phyloP scores from a whole-genome alignment of 2,329 filamentous ascomycete genomes.

The Fusarium solani-melongenae region DNA sequence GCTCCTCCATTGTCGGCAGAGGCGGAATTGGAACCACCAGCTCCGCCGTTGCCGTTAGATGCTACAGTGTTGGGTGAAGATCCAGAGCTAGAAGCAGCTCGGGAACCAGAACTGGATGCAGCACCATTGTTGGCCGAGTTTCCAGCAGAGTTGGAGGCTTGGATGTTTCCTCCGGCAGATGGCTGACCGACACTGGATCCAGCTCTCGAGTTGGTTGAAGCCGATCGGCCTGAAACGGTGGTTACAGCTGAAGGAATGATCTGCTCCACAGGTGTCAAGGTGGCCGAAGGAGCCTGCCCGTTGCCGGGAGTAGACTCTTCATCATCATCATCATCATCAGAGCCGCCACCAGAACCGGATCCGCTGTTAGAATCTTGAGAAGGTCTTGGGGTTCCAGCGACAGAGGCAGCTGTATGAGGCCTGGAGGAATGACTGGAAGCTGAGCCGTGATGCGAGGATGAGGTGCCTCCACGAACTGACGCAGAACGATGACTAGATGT shows the following conservation, averaged over 20 bases:
- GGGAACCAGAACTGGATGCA: neutral
- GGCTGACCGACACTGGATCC: neutral
- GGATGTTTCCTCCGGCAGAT: neutral
- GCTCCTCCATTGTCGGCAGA: neutral
- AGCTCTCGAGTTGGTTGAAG: neutral
- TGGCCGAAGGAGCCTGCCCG: neutral
- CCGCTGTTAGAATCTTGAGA: neutral
- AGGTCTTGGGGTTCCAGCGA: neutral
- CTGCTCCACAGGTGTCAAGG: neutral
- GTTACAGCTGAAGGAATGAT: neutral
- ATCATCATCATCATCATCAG: neutral
- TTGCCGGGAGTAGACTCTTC: neutral
- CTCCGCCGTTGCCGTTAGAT: neutral
- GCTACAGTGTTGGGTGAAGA: neutral
- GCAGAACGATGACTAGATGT: neutral
- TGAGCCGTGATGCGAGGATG: neutral
- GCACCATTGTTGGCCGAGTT: neutral
- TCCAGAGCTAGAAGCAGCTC: neutral
- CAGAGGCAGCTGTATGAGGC: neutral
- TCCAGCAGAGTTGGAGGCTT: neutral
- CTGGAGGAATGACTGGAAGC: neutral
- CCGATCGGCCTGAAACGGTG: fast-evolving
- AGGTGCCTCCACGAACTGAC: neutral
- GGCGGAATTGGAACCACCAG: neutral
- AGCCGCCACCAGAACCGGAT: neutral